Percentiles rank a stretch among this genome's conserved stretches.
Evolutionary conservation across 2,329 filamentous ascomycete species (phyloP).

Genomic region (Coniochaeta prunicola): DNA sequence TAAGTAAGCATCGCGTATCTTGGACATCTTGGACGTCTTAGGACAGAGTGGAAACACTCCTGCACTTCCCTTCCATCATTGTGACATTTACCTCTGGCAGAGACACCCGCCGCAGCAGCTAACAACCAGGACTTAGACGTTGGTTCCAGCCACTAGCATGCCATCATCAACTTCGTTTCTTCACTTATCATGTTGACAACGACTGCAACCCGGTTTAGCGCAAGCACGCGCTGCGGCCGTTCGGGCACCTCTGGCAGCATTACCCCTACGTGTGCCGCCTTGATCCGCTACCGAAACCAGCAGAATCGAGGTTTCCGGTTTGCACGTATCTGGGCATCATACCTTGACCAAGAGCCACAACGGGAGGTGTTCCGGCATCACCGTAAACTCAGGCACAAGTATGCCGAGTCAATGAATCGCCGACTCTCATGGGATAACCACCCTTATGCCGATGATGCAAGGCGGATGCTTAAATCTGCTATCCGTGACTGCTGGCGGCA

Average conservation of each 20-base stretch:
- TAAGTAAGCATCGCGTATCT: background rate
- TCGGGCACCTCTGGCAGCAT: slow-evolving; percentile 5
- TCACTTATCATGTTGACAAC: slow-evolving; percentile 24
- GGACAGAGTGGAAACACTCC: background rate
- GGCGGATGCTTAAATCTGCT: slow-evolving; percentile 30
- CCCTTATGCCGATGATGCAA: slow-evolving; percentile 24
- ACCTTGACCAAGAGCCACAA: slow-evolving; percentile 30
- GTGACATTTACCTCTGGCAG: background rate
- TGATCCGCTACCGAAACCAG: slow-evolving; percentile 26
- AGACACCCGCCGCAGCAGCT: background rate
- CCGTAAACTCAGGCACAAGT: slow-evolving; percentile 34
- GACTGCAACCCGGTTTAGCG: slow-evolving; percentile 17
- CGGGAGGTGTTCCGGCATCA: slow-evolving; percentile 37
- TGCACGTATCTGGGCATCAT: slow-evolving; percentile 34
- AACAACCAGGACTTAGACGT: background rate
- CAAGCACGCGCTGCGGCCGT: slow-evolving; percentile 17
- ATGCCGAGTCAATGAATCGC: slow-evolving; percentile 35
- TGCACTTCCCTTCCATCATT: too few species aligned
- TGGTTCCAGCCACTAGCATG: slow-evolving; percentile 7
- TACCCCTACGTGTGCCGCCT: slow-evolving; percentile 10
- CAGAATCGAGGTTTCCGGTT: slow-evolving; percentile 43
- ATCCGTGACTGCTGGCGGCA: slow-evolving; percentile 31
- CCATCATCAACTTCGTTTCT: background rate
- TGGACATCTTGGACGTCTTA: background rate
- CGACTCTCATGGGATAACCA: slow-evolving; percentile 39